phyloP scores from a whole-genome alignment of 208 protist genomes.

The Crithidia fasciculata region DNA sequence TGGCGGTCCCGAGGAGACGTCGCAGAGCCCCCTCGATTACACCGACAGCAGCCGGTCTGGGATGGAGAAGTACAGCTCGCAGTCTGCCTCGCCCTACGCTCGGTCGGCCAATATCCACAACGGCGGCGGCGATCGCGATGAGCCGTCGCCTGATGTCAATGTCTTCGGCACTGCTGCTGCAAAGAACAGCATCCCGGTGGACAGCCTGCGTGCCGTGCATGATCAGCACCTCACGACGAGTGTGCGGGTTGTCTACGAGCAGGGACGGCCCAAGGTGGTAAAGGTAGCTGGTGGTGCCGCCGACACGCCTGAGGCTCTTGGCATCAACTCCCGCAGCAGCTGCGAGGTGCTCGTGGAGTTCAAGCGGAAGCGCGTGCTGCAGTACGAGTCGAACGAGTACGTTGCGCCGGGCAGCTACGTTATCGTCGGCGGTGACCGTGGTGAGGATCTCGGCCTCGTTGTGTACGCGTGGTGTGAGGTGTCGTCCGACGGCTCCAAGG shows the following conservation, averaged over 20 bases:
- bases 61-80: not conserved
- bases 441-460: constrained; percentile 87
- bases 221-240: constrained; percentile 85
- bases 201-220: constrained; percentile 93
- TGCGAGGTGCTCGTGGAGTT: constrained; percentile 93
- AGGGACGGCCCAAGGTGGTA: constrained; percentile 64
- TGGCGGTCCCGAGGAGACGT: constrained; percentile 28
- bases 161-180: constrained; percentile 19
- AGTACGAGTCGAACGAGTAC: constrained; percentile 82
- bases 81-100: constrained; percentile 5
- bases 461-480: constrained; percentile 84
- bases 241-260: constrained; percentile 54
- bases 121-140: not conserved
- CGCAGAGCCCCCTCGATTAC: constrained; percentile 32
- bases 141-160: constrained; percentile 18
- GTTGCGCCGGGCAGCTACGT: constrained; percentile 85
- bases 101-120: not conserved
- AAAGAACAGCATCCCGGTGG: constrained; percentile 93
- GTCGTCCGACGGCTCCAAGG: constrained; percentile 13
- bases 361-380: constrained; percentile 84
- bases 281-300: constrained; percentile 40
- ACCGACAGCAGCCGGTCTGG: constrained; percentile 4
- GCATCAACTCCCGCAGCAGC: constrained; percentile 51
- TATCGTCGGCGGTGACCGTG: constrained; percentile 87
- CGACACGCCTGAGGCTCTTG: constrained; percentile 54